These are phyloP conservation scores for Alliaria petiolata DNA, from an alignment of 345 rosid species.

Conservation along the genomic window DNA sequence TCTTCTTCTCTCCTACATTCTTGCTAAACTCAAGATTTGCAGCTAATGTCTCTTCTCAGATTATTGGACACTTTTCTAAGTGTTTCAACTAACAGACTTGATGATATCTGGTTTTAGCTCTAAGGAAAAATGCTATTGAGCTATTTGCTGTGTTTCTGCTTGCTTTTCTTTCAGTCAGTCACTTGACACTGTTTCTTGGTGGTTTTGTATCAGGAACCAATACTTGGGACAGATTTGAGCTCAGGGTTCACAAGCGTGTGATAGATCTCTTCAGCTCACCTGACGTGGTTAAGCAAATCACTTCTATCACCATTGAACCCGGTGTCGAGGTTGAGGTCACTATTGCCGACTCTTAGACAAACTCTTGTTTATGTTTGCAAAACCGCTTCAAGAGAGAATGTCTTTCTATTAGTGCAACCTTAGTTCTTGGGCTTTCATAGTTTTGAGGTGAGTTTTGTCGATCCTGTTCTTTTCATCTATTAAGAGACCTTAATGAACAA, in stretches of 20 bases:
- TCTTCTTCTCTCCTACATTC: background rate
- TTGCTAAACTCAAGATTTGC: background rate
- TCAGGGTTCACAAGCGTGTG: constrained; percentile 51
- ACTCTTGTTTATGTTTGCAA: background rate
- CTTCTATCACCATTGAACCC: constrained; percentile 54
- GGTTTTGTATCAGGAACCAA: constrained; percentile 41
- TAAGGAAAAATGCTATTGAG: background rate
- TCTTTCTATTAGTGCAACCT: background rate
- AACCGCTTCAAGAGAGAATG: background rate
- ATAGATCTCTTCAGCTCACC: constrained; percentile 57
- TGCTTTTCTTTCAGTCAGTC: background rate
- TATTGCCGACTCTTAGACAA: constrained; percentile 36
- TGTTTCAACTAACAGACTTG: background rate
- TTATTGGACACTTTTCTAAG: too few species aligned
- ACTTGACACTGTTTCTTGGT: background rate
- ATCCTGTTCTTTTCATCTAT: background rate
- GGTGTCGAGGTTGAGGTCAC: constrained; percentile 62
- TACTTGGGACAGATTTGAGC: constrained; percentile 55
- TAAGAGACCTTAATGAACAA: background rate
- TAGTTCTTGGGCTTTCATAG: background rate
- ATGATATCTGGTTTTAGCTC: background rate
- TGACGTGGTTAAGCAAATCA: constrained; percentile 60
- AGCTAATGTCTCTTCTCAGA: too few species aligned
- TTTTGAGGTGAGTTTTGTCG: background rate
- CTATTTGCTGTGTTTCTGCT: background rate